Evolutionary conservation across 768 basidiomycete genomes (phyloP).

Genomic region (Xanthoconium purpureum): DNA sequence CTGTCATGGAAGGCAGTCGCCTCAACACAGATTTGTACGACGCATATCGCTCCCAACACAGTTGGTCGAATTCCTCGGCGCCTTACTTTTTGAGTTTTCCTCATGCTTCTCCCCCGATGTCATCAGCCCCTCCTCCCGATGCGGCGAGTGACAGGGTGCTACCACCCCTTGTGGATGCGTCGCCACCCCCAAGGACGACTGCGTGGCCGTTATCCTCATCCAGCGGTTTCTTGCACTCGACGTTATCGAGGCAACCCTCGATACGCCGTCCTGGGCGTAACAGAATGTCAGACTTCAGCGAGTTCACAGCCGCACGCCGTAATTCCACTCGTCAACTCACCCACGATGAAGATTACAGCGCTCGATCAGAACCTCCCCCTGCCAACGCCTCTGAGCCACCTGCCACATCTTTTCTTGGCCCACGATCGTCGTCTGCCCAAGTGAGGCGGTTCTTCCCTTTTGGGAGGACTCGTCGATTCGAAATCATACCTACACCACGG

Average conservation of each 20-base stretch:
- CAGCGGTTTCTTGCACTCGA: slow-evolving; percentile 24
- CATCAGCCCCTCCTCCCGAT: slow-evolving; percentile 26
- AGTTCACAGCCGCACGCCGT: slow-evolving; percentile 66
- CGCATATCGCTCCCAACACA: slow-evolving; percentile 46
- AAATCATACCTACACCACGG: slow-evolving; percentile 33
- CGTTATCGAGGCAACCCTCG: slow-evolving; percentile 54
- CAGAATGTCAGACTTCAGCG: slow-evolving; percentile 65
- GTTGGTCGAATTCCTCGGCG: slow-evolving; percentile 29
- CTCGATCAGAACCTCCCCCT: slow-evolving; percentile 8
- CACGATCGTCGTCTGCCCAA: slow-evolving; percentile 20
- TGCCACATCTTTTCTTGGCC: slow-evolving; percentile 6
- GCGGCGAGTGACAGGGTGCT: slow-evolving; percentile 23
- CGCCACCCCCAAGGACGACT: slow-evolving; percentile 20
- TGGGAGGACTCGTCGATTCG: slow-evolving; percentile 44
- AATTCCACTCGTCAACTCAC: slow-evolving; percentile 39
- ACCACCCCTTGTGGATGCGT: slow-evolving; percentile 29
- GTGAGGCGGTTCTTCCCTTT: slow-evolving; percentile 59
- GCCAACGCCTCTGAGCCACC: not conserved
- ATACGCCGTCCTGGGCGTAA: slow-evolving; percentile 56
- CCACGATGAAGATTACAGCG: slow-evolving; percentile 26
- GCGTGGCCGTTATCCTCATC: slow-evolving; percentile 27
- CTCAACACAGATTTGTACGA: slow-evolving; percentile 64
- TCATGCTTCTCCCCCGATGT: slow-evolving; percentile 27
- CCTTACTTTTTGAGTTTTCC: slow-evolving; percentile 22
- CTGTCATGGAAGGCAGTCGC: slow-evolving; percentile 50